Evolutionary conservation across 139 green algal genomes (phyloP).

Genomic region (Closterium sp.): DNA sequence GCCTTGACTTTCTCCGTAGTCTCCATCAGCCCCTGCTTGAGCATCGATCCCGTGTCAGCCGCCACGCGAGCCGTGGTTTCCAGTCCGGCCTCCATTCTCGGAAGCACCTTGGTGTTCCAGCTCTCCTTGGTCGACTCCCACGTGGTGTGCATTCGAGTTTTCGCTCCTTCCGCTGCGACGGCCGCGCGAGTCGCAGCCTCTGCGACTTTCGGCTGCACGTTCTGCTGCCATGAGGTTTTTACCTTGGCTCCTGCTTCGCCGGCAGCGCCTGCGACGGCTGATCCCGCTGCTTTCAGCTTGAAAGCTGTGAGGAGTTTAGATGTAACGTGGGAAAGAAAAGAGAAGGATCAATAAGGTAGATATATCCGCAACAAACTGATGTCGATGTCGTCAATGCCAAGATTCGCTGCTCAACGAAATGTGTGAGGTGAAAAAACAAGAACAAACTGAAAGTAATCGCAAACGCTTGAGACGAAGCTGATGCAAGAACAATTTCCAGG

Average conservation of each 20-base stretch:
- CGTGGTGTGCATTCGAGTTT: slow-evolving; percentile 13
- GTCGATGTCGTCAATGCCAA: background rate
- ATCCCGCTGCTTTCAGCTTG: background rate
- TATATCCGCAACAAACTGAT: background rate
- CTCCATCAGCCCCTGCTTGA: slow-evolving; percentile 23
- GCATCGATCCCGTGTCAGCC: slow-evolving; percentile 19
- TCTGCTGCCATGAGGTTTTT: background rate
- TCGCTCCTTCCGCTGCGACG: slow-evolving; percentile 16
- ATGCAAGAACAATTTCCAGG: background rate
- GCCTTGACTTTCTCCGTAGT: slow-evolving; percentile 13
- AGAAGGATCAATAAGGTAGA: background rate
- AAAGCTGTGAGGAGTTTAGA: background rate
- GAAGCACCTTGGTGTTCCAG: slow-evolving; percentile 36
- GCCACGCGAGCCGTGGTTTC: slow-evolving; percentile 2
- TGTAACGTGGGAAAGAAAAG: background rate
- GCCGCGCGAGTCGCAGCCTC: background rate
- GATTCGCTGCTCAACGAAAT: background rate
- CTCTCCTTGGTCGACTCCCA: slow-evolving; percentile 33
- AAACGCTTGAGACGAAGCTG: background rate
- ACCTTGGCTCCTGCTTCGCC: background rate
- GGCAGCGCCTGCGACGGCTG: background rate
- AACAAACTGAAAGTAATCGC: background rate
- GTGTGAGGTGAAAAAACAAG: background rate
- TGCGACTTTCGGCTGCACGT: background rate
- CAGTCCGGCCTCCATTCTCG: slow-evolving; percentile 10